These are phyloP conservation scores for Dactylellina drechsleri DNA, from an alignment of 2,329 filamentous ascomycete species.

Conservation along the genomic window DNA sequence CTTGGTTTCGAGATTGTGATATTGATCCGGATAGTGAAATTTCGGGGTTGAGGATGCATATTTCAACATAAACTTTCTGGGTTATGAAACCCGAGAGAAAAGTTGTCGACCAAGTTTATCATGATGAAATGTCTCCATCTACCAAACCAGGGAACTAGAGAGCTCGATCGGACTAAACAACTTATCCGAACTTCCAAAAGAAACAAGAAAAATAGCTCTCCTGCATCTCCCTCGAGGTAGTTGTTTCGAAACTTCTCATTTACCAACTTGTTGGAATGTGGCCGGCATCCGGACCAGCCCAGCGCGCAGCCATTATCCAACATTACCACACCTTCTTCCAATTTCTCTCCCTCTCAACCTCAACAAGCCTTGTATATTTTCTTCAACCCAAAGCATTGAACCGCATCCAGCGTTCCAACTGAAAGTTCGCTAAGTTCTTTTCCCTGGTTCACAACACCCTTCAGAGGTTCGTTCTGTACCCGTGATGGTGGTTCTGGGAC, in stretches of 20 bases:
- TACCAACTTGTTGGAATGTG: slow-evolving; percentile 33
- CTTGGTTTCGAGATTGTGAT: too few species aligned
- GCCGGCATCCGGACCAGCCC: slow-evolving; percentile 7
- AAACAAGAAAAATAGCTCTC: slow-evolving; percentile 6
- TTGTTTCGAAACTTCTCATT: slow-evolving; percentile 16
- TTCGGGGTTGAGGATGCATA: slow-evolving; percentile 3
- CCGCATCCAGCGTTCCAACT: slow-evolving; percentile 35
- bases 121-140: slow-evolving; percentile 6
- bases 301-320: slow-evolving; percentile 2
- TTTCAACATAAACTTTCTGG: slow-evolving; percentile 2
- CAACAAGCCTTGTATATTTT: slow-evolving; percentile 47
- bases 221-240: slow-evolving; percentile 21
- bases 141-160: not conserved
- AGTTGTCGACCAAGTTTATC: not conserved
- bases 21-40: too few species aligned
- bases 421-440: slow-evolving; percentile 38
- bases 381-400: slow-evolving; percentile 46
- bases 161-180: slow-evolving; percentile 20
- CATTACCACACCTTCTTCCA: slow-evolving; percentile 5
- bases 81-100: not conserved
- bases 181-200: slow-evolving; percentile 34
- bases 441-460: slow-evolving; percentile 36
- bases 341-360: slow-evolving; percentile 9
- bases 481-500: slow-evolving; percentile 44
- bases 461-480: slow-evolving; percentile 37